phyloP scores from a whole-genome alignment of 805 yeast species.

The Yarrowia alimentaria region DNA sequence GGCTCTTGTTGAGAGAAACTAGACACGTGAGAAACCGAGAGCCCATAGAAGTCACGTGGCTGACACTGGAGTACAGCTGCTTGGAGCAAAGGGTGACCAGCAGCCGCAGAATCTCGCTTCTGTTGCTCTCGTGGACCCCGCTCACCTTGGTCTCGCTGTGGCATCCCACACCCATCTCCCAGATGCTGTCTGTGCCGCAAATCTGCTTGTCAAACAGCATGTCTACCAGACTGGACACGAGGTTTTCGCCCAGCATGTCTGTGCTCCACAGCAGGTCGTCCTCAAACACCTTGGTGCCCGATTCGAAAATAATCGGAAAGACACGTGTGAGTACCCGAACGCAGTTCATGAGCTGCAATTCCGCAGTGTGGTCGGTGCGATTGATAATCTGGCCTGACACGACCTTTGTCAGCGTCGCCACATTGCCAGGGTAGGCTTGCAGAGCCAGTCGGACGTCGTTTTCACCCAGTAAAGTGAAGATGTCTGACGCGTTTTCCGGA shows the following conservation, averaged over 20 bases:
- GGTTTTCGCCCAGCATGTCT: slow-evolving; percentile 10
- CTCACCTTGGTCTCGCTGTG: slow-evolving; percentile 1
- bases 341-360: slow-evolving; percentile 13
- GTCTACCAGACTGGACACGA: slow-evolving; percentile 4
- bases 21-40: slow-evolving; percentile 14
- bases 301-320: slow-evolving; percentile 12
- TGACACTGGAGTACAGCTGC: slow-evolving; percentile 8
- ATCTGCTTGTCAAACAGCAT: slow-evolving; percentile 9
- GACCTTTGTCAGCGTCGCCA: slow-evolving; percentile 4
- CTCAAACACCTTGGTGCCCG: slow-evolving; percentile 2
- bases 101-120: slow-evolving; percentile 10
- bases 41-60: slow-evolving; percentile 4
- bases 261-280: slow-evolving; percentile 20
- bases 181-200: slow-evolving; percentile 8
- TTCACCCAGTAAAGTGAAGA: slow-evolving; percentile 6
- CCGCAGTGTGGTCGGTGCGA: not conserved
- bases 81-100: slow-evolving; percentile 7
- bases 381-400: slow-evolving; percentile 7
- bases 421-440: slow-evolving; percentile 7
- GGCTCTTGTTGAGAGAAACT: slow-evolving; percentile 1
- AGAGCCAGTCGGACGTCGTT: slow-evolving; percentile 10
- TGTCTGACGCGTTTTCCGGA: slow-evolving; percentile 11
- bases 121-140: not conserved
- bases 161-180: slow-evolving; percentile 26
- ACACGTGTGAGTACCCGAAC: slow-evolving; percentile 13